These are phyloP conservation scores for Chimonanthus salicifolius DNA, from an alignment of 164 flowering plant genomes.

Conservation along the genomic window DNA sequence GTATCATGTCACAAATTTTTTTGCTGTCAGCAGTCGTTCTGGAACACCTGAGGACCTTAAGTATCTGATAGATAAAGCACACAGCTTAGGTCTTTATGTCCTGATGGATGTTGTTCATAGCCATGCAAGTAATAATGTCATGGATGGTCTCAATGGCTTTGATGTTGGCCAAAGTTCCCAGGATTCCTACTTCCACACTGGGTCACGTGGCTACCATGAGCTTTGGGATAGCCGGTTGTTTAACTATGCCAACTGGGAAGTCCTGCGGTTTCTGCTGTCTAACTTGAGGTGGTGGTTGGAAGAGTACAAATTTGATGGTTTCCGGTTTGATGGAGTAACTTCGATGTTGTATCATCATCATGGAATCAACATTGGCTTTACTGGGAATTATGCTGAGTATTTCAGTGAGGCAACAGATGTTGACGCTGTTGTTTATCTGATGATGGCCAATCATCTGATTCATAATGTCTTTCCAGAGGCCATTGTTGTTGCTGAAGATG, in stretches of 20 bases:
- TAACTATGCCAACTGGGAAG: slow-evolving; percentile 97
- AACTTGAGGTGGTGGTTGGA: slow-evolving; percentile 97
- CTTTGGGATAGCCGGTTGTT: slow-evolving; percentile 95
- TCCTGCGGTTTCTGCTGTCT: slow-evolving; percentile 89
- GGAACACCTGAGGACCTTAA: slow-evolving; percentile 98
- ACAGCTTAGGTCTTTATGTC: slow-evolving; percentile 76
- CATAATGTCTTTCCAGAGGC: slow-evolving; percentile 75
- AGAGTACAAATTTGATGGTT: slow-evolving; percentile 91
- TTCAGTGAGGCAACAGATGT: slow-evolving; percentile 88
- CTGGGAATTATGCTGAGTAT: slow-evolving; percentile 81
- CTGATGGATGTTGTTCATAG: slow-evolving; percentile 97
- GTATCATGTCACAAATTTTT: slow-evolving; percentile 93
- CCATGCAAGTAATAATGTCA: slow-evolving; percentile 85
- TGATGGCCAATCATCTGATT: slow-evolving; percentile 75
- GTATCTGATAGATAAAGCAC: slow-evolving; percentile 94
- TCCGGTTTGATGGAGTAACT: slow-evolving; percentile 95
- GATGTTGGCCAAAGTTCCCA: slow-evolving; percentile 89
- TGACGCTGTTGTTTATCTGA: slow-evolving; percentile 90
- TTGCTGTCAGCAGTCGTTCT: slow-evolving; percentile 96
- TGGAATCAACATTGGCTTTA: slow-evolving; percentile 75
- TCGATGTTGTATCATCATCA: slow-evolving; percentile 98
- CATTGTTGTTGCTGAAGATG: slow-evolving; percentile 91
- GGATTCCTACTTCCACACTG: slow-evolving; percentile 91
- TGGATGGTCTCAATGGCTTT: slow-evolving; percentile 96
- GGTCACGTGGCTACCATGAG: slow-evolving; percentile 80